Evolutionary conservation across 192 early-diverging fungal species (phyloP), one percentile per base, ranked within the genome.

Genomic region (Piromyces finnis): DNA sequence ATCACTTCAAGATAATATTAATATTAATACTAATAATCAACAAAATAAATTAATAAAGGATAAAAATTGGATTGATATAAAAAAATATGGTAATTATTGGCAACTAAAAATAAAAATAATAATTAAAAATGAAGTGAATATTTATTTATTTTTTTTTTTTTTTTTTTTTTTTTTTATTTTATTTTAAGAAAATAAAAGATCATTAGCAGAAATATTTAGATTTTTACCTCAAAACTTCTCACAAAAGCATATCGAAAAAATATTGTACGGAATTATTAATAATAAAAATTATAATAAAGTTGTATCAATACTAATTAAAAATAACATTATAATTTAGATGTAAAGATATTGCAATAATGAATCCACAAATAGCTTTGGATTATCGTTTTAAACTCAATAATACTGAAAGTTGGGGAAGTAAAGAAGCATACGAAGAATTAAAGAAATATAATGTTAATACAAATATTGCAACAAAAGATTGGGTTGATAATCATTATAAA

Each of bases 401-500:
- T 15, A 77, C 78, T n/a, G 78, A 82, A 11, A 29, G 35, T 12
- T 92, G 90, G 89, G 91, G 89, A 13, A 78, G 82, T 26, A 59
- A 80, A 3, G 85, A 91, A 22, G 91, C 91, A 0, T 78, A 82
- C 14, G 28, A 82, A 12, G 84, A 78, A 22, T 30, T 93, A 29
- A 15, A 91, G 0, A 78, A 78, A 9, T 79, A 39, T 79, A 90
- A 90, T 30, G 88, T 86, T 12, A 51, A 41, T 17, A 59, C 79
- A 18, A 82, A 84, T 37, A 79, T 85, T 7, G 82, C 83, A 7
- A 80, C 86, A 0, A 59, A 80, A 12, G 32, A 37, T 17, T 94
- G 93, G 93, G 86, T 91, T 0, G 15, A 16, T 18, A 92, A 94
- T 78, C 93, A 94, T 78, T 94, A 92, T 82, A 77, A 84, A 15